phyloP scores from a whole-genome alignment of 345 rosid genomes.

The Murraya koenigii region DNA sequence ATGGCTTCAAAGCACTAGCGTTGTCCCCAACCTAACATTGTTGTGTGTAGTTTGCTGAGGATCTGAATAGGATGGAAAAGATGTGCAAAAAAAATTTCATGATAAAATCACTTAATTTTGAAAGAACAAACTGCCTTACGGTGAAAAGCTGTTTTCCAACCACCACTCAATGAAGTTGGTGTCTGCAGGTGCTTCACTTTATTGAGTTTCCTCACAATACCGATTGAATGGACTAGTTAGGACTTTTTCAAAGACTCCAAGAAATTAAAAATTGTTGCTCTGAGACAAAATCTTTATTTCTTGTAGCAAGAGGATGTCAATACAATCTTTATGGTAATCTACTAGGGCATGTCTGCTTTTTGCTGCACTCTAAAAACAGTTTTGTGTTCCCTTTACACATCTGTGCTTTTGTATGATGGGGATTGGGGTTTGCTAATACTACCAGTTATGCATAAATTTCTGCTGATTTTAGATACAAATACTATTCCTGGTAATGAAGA shows the following conservation, averaged over 20 bases:
- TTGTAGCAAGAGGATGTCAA: not conserved
- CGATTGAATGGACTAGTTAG: not conserved
- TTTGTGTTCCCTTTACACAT: not conserved
- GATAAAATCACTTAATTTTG: not conserved
- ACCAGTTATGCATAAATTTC: not conserved
- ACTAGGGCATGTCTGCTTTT: not conserved
- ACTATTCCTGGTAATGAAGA: not conserved
- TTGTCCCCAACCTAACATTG: not conserved
- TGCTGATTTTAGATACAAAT: not conserved
- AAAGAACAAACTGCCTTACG: not conserved
- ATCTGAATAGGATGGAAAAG: not conserved
- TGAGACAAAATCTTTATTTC: not conserved
- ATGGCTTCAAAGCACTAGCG: not conserved
- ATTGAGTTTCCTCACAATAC: not conserved
- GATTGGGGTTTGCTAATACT: not conserved
- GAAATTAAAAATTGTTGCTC: not conserved
- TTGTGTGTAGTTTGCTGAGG: not conserved
- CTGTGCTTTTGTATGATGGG: not conserved
- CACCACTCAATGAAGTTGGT: not conserved
- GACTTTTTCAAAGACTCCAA: not conserved
- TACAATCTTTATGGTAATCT: not conserved
- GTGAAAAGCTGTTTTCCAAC: not conserved
- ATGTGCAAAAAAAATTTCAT: not conserved
- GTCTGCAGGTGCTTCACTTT: not conserved
- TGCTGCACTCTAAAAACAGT: not conserved